A percentile compares a stretch with the other conserved stretches of the same genome.
Conservation (phyloP, 768 basidiomycete species). For the Gyrodon lividus region DNA sequence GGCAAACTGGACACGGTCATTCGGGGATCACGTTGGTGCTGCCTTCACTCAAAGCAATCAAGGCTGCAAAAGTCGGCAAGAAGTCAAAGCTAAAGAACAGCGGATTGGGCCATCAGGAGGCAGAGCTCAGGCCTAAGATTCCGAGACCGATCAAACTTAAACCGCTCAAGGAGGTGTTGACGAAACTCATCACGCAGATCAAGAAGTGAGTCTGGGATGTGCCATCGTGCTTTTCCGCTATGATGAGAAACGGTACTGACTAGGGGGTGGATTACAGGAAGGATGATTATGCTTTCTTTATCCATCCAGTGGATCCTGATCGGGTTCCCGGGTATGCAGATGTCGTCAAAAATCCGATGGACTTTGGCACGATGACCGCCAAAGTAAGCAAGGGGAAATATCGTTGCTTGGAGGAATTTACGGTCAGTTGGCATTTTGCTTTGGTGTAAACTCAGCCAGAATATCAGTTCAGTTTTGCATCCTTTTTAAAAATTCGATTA, state of each 20-base stretch:
- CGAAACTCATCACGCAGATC: conserved; percentile 64
- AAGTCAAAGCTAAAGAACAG: conserved; percentile 40
- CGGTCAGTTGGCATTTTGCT: conserved; percentile 43
- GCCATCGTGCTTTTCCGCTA: not conserved
- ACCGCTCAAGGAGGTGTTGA: conserved; percentile 72
- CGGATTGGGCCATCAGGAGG: conserved; percentile 20
- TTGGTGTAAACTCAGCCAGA: not conserved
- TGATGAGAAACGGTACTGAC: conserved; percentile 6
- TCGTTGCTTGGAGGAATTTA: conserved; percentile 76
- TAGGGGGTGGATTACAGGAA: conserved; percentile 46
- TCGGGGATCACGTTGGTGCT: conserved; percentile 65
- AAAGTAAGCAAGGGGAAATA: conserved; percentile 80
- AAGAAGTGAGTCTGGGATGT: conserved; percentile 57
- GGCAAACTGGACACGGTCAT: conserved; percentile 18
- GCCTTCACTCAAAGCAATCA: conserved; percentile 62
- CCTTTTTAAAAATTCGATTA: not conserved
- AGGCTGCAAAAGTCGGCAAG: conserved; percentile 54
- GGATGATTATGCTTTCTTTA: conserved; percentile 84
- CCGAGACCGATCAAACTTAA: conserved; percentile 71
- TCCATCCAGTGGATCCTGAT: conserved; percentile 60
- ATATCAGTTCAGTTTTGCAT: not conserved
- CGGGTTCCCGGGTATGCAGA: conserved; percentile 64
- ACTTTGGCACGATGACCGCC: conserved; percentile 79
- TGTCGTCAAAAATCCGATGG: conserved; percentile 86
- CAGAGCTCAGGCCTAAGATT: conserved; percentile 32